A percentile compares a stretch with the other conserved stretches of the same genome.
These are phyloP conservation scores for Cylindrodendrum hubeiense DNA, from an alignment of 2,329 filamentous ascomycete species.

Conservation along the genomic window DNA sequence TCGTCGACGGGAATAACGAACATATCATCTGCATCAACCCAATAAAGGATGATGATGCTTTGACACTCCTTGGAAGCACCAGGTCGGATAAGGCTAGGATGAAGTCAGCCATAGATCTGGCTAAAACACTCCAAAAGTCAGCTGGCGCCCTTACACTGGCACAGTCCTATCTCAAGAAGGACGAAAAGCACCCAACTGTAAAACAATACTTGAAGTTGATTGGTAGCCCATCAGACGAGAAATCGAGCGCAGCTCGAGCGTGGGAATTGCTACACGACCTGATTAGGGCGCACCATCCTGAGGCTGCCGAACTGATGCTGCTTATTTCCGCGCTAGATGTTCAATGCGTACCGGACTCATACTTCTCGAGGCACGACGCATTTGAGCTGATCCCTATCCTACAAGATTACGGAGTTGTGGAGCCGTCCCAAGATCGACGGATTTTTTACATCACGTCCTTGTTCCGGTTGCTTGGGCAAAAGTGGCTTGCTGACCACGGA, in stretches of 20 bases:
- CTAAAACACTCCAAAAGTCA: neutral
- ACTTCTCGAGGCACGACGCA: neutral
- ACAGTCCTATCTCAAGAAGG: neutral
- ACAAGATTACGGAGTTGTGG: conserved; percentile 8
- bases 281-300: neutral
- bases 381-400: conserved; percentile 8
- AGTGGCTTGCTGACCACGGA: neutral
- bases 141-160: conserved; percentile 12
- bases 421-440: conserved; percentile 8
- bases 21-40: neutral
- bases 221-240: neutral
- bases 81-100: neutral
- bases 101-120: neutral
- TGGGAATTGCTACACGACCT: conserved; percentile 6
- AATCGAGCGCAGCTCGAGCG: neutral
- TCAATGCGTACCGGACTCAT: conserved; percentile 6
- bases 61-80: conserved; percentile 1
- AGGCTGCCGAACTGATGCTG: conserved; percentile 11
- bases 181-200: neutral
- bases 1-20: neutral
- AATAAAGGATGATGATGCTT: conserved; percentile 9
- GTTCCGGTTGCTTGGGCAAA: neutral
- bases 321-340: conserved; percentile 15
- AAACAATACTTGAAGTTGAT: neutral
- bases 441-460: conserved; percentile 3